Conservation (phyloP, 2,329 filamentous ascomycete species). For the Fusarium anthophilum region DNA sequence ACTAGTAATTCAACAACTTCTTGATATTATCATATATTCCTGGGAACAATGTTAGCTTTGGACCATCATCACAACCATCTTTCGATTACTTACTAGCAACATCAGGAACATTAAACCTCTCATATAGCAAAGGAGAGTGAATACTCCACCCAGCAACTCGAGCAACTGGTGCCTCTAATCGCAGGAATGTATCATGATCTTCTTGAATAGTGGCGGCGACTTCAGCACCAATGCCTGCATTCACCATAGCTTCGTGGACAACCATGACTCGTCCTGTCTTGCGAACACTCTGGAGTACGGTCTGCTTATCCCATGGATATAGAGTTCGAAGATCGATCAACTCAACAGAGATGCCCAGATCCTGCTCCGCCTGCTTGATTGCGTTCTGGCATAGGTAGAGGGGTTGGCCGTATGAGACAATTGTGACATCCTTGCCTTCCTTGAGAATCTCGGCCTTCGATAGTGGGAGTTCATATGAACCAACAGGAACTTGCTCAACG, state of each 20-base stretch:
- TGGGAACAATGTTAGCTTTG: constrained; percentile 45
- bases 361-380: constrained; percentile 77
- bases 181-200: constrained; percentile 76
- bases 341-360: constrained; percentile 79
- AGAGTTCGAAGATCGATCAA: constrained; percentile 88
- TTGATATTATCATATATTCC: constrained; percentile 78
- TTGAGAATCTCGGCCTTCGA: constrained; percentile 88
- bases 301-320: constrained; percentile 90
- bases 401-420: constrained; percentile 90
- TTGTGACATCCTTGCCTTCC: constrained; percentile 80
- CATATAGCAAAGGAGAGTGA: constrained; percentile 81
- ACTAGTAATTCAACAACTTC: constrained; percentile 70
- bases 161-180: constrained; percentile 84
- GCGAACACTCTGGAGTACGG: constrained; percentile 81
- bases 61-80: background rate
- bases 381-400: constrained; percentile 85
- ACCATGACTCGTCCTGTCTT: constrained; percentile 89
- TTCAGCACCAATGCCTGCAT: constrained; percentile 88
- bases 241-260: constrained; percentile 92
- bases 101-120: constrained; percentile 85
- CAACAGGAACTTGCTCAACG: constrained; percentile 88
- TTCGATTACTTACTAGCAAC: constrained; percentile 75
- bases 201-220: constrained; percentile 90
- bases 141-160: constrained; percentile 91
- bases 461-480: constrained; percentile 82